Base-by-base conservation (phyloP, 805 yeast species). In the Komagataella phaffii region DNA sequence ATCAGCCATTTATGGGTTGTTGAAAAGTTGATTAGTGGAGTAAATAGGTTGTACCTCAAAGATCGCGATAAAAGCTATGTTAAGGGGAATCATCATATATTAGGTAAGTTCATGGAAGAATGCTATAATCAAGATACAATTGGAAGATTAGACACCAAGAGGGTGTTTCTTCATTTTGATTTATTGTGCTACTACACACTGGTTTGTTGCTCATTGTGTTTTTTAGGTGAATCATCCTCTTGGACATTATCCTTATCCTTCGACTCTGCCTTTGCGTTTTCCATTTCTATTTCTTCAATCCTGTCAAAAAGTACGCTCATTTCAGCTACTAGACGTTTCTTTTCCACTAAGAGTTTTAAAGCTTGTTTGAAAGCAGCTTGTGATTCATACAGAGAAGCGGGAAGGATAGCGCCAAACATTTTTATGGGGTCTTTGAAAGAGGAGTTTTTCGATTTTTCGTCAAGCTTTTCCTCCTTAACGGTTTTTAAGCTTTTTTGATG, bases 1-100 rank as follows among this genome's bases (percentile, higher is more conserved):
- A 66, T 90, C 98, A 0, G 95, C 74, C 95, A 86, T 83, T 23
- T n/a, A 24, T 21, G 21, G 30, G 30, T 45, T 7, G 24, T 18
- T 30, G 40, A 30, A 30, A 10, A 30, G 40, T 10, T 30, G 40
- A 5, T 12, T 30, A 8, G 6, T 10, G 6, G 6, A 30, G 14
- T 21, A 21, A 21, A 21, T 21, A 21, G 6, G 23, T 21, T 21
- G 23, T 21, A 8, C 12, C 1, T 30, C 3, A 10, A 14, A 6
- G n/a, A 30, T 30, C 40, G 40, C 40, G 40, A 45, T 17, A 12
- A 21, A n/a, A n/a, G 18, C 44, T 12, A n/a, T 7, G 23, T 18
- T 36, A 44, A 6, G 49, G 10, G 6, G 23, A 3, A 21, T 17
- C 17, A 21, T 21, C 23, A 21, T 21, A 3, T 21, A 21, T 21